A percentile compares a stretch with the other conserved stretches of the same genome.
phyloP scores from a whole-genome alignment of 2,329 filamentous ascomycete species.

The Penicillium sp. region DNA sequence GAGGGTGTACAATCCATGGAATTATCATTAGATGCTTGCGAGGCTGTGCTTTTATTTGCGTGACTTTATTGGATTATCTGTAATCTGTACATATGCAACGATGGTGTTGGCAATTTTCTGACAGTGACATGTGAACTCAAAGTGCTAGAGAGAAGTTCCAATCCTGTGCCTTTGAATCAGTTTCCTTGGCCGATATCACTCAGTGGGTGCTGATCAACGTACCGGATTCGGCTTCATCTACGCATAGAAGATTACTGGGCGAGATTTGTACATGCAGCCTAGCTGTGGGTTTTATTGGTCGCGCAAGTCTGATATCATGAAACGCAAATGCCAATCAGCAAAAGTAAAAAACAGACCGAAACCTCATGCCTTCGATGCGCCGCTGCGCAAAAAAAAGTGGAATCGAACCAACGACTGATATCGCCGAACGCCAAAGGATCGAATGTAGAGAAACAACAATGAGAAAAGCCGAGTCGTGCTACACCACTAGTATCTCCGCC shows the following conservation, averaged over 20 bases:
- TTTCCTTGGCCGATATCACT: neutral
- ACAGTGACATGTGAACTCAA: neutral
- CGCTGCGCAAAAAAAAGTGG: conserved; percentile 17
- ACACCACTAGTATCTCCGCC: conserved; percentile 62
- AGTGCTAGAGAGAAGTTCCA: neutral
- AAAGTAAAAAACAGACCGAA: conserved; percentile 15
- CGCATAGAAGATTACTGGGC: neutral
- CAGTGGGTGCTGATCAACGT: neutral
- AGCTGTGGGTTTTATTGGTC: conserved; percentile 7
- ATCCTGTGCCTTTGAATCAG: neutral
- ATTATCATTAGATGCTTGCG: neutral
- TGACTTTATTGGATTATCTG: neutral
- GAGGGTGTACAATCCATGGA: neutral
- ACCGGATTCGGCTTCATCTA: neutral
- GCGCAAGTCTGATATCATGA: conserved; percentile 32
- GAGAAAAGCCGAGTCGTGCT: neutral
- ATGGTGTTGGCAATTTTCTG: neutral
- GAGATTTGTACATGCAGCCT: neutral
- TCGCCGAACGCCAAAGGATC: conserved; percentile 24
- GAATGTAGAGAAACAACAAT: conserved; percentile 11
- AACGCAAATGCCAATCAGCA: conserved; percentile 22
- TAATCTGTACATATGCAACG: neutral
- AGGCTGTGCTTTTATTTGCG: neutral
- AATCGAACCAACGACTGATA: conserved; percentile 18
- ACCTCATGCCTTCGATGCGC: conserved; percentile 14